These are phyloP conservation scores for Talaromyces wortmannii DNA, from an alignment of 495 filamentous ascomycete species.

Conservation along the genomic window DNA sequence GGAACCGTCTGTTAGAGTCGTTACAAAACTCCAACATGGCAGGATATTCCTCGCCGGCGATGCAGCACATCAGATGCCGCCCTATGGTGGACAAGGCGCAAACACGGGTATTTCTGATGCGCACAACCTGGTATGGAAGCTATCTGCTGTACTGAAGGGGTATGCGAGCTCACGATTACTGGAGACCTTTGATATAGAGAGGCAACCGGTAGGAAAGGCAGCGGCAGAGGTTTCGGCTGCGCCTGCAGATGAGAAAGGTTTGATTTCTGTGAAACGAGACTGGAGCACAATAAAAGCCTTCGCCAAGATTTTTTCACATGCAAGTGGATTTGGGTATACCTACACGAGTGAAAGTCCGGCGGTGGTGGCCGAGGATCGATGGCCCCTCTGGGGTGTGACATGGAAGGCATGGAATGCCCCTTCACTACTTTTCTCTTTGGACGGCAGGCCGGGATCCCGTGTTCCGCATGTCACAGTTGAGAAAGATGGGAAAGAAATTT, in stretches of 20 bases:
- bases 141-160: constrained; percentile 36
- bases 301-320: not conserved
- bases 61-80: constrained; percentile 43
- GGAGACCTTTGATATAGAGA: constrained; percentile 41
- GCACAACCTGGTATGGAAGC: constrained; percentile 41
- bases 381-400: not conserved
- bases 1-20: constrained; percentile 12
- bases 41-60: constrained; percentile 43
- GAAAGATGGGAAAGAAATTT: constrained; percentile 8
- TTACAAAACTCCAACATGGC: constrained; percentile 9
- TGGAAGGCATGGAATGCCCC: constrained; percentile 2
- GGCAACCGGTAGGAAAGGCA: constrained; percentile 35
- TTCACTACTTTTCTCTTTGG: not conserved
- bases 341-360: constrained; percentile 1
- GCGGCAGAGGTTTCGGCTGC: constrained; percentile 1
- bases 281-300: not conserved
- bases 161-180: constrained; percentile 29
- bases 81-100: constrained; percentile 39
- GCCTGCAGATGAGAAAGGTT: not conserved
- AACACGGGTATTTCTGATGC: constrained; percentile 44
- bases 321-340: constrained; percentile 1
- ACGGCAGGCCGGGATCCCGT: constrained; percentile 16
- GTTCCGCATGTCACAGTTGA: constrained; percentile 16
- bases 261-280: not conserved
- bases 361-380: not conserved